These are phyloP conservation scores for Ophiostoma sp. DNA, from an alignment of 2,329 filamentous ascomycete genomes.

Conservation along the genomic window DNA sequence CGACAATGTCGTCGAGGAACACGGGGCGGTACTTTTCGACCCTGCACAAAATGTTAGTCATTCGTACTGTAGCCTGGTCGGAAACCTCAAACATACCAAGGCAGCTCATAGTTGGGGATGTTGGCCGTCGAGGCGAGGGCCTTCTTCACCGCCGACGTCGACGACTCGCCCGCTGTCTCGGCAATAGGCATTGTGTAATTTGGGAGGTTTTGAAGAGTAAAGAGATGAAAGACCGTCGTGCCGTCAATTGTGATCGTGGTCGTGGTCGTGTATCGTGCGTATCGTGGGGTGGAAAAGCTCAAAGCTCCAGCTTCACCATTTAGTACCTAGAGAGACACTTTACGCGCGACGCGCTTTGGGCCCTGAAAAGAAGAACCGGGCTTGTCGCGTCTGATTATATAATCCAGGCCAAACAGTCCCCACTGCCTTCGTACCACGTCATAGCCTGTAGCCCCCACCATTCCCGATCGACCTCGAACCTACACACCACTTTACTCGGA, in stretches of 20 bases:
- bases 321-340: background rate
- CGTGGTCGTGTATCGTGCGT: background rate
- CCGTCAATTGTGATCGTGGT: background rate
- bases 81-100: constrained; percentile 52
- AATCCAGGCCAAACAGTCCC: background rate
- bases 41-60: constrained; percentile 47
- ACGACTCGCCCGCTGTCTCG: constrained; percentile 57
- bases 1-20: constrained; percentile 93
- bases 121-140: constrained; percentile 47
- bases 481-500: constrained; percentile 10
- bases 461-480: constrained; percentile 6
- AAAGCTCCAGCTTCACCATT: constrained; percentile 12
- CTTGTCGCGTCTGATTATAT: background rate
- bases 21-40: constrained; percentile 97
- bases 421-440: background rate
- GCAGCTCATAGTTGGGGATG: constrained; percentile 63
- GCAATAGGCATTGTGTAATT: constrained; percentile 39
- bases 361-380: background rate
- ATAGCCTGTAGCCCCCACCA: constrained; percentile 6
- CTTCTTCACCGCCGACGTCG: constrained; percentile 53
- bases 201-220: background rate
- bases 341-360: constrained; percentile 13
- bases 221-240: background rate
- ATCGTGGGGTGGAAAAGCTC: constrained; percentile 15
- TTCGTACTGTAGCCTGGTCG: background rate